phyloP scores from a whole-genome alignment of 768 basidiomycete species.

The Xerocomus spinulosus region DNA sequence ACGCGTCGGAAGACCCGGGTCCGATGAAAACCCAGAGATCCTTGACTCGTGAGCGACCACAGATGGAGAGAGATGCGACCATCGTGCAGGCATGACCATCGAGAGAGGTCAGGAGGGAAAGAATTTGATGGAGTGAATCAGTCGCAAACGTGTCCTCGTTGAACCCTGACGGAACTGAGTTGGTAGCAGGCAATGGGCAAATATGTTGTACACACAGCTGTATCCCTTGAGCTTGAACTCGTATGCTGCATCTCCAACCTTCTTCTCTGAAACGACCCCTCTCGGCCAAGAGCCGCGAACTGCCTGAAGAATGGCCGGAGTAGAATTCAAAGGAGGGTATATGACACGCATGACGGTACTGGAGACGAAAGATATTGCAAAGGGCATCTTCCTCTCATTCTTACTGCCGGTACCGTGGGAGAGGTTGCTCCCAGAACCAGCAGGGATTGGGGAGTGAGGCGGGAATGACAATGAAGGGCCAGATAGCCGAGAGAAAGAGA shows the following conservation, averaged over 20 bases:
- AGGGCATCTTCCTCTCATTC: conserved; percentile 43
- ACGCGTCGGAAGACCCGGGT: conserved; percentile 34
- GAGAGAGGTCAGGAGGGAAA: conserved; percentile 60
- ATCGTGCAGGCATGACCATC: conserved; percentile 66
- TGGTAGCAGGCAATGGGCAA: conserved; percentile 14
- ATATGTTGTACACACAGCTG: conserved; percentile 48
- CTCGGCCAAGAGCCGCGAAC: conserved; percentile 76
- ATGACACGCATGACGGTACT: conserved; percentile 68
- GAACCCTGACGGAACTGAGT: conserved; percentile 51
- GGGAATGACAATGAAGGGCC: conserved; percentile 33
- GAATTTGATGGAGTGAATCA: conserved; percentile 69
- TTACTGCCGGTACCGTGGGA: conserved; percentile 35
- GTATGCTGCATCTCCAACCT: conserved; percentile 63
- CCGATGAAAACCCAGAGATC: conserved; percentile 78
- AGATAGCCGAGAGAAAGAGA: conserved; percentile 61
- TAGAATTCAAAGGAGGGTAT: conserved; percentile 68
- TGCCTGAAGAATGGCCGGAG: conserved; percentile 77
- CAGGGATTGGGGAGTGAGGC: conserved; percentile 36
- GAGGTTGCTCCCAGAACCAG: conserved; percentile 35
- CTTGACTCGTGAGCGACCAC: conserved; percentile 66
- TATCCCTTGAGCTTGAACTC: conserved; percentile 83
- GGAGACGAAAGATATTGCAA: conserved; percentile 71
- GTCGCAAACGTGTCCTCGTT: conserved; percentile 72
- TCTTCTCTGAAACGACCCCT: conserved; percentile 75
- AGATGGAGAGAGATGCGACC: conserved; percentile 65